A percentile compares a stretch with the other conserved stretches of the same genome.
Evolutionary conservation across 306 rosid genomes (phyloP).

Genomic region (Prunus persica): Prunus_persica_NCBIv2 NC_034011.1:19141001-19141500

Average conservation of each 20-base stretch:
- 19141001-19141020: background rate
- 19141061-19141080: background rate
- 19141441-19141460: too few species aligned
- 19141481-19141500: rapidly evolving
- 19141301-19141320: background rate
- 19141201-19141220: background rate
- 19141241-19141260: background rate
- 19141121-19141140: background rate
- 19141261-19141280: background rate
- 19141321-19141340: background rate
- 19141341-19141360: too few species aligned
- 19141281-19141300: background rate
- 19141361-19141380: too few species aligned
- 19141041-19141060: background rate
- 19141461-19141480: rapidly evolving
- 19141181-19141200: background rate
- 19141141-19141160: background rate
- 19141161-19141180: background rate
- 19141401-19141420: too few species aligned
- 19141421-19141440: too few species aligned
- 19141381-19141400: too few species aligned
- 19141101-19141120: background rate
- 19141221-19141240: background rate
- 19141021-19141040: background rate
- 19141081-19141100: background rate